Percentiles rank a stretch among this genome's conserved stretches.
phyloP scores from a whole-genome alignment of 2,329 filamentous ascomycete genomes.

The Cercospora canescens region DNA sequence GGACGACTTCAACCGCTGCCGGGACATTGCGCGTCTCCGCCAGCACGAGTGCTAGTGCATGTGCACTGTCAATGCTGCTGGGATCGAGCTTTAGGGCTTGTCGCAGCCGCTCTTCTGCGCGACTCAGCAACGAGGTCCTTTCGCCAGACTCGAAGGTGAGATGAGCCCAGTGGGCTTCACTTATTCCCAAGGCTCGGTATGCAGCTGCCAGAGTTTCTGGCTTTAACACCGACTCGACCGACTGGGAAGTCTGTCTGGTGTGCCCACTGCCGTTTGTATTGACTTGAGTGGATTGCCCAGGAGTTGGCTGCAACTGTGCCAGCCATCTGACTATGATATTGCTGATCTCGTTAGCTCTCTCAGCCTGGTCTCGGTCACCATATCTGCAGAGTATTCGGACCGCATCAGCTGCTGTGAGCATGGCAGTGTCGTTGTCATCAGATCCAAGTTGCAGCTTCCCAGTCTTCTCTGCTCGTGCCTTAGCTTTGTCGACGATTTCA shows the following conservation, averaged over 20 bases:
- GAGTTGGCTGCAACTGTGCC: constrained; percentile 54
- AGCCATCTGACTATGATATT: constrained; percentile 74
- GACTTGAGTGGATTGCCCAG: constrained; percentile 11
- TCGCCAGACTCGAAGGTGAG: constrained; percentile 70
- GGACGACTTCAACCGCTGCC: constrained; percentile 78
- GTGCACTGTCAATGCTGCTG: constrained; percentile 64
- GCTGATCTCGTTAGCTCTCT: constrained; percentile 74
- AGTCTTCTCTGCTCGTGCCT: constrained; percentile 76
- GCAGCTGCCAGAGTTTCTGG: constrained; percentile 65
- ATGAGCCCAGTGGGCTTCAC: constrained; percentile 83
- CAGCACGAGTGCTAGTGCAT: constrained; percentile 78
- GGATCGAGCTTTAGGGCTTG: constrained; percentile 56
- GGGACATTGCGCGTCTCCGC: constrained; percentile 82
- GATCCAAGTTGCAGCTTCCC: constrained; percentile 68
- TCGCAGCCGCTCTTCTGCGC: constrained; percentile 74
- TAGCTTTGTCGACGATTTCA: constrained; percentile 81
- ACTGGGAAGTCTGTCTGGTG: constrained; percentile 18
- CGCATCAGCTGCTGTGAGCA: constrained; percentile 77
- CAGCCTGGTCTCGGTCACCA: constrained; percentile 70
- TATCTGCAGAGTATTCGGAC: constrained; percentile 81
- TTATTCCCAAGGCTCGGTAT: constrained; percentile 83
- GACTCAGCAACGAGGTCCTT: constrained; percentile 71
- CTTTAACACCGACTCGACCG: constrained; percentile 50
- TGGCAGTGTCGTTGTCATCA: constrained; percentile 74
- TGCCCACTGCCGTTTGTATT: constrained; percentile 13